phyloP scores from a whole-genome alignment of 805 yeast genomes.

The Tetrapisispora namnaoensis region DNA sequence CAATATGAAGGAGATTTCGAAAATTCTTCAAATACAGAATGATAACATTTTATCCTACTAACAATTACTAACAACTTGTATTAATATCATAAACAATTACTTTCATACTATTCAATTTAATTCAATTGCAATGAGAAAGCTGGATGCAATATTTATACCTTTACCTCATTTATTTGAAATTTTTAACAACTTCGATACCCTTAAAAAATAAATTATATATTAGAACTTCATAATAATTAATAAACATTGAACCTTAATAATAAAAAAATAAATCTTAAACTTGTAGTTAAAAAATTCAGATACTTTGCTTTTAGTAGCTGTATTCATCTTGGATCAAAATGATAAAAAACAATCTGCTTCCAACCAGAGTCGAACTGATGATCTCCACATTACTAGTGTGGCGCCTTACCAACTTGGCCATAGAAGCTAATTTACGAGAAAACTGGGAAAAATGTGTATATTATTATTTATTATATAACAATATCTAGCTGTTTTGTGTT shows the following conservation, averaged over 20 bases:
- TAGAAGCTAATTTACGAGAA: slow-evolving; percentile 31
- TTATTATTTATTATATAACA: too few relatives aligned
- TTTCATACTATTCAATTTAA: neutral
- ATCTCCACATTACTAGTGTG: slow-evolving; percentile 84
- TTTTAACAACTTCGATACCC: too few relatives aligned
- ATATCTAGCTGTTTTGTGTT: too few relatives aligned
- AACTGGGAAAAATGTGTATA: too few relatives aligned
- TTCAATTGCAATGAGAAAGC: neutral
- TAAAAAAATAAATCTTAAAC: neutral
- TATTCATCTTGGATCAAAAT: too few relatives aligned
- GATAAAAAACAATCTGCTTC: slow-evolving; percentile 39
- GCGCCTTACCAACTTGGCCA: slow-evolving; percentile 76
- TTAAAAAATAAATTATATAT: too few relatives aligned
- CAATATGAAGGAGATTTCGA: neutral
- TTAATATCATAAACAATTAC: neutral
- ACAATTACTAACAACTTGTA: neutral
- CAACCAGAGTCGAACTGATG: slow-evolving; percentile 73
- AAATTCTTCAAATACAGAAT: neutral
- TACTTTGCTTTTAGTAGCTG: too few relatives aligned
- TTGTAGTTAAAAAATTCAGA: too few relatives aligned
- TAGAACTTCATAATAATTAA: neutral
- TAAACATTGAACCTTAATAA: neutral
- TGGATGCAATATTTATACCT: too few relatives aligned
- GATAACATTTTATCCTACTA: neutral
- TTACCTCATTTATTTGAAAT: too few relatives aligned